A percentile compares a stretch with the other conserved stretches of the same genome.
These are phyloP conservation scores for Pseudogymnoascus sp. DNA, from an alignment of 2,329 filamentous ascomycete genomes.

Conservation along the genomic window DNA sequence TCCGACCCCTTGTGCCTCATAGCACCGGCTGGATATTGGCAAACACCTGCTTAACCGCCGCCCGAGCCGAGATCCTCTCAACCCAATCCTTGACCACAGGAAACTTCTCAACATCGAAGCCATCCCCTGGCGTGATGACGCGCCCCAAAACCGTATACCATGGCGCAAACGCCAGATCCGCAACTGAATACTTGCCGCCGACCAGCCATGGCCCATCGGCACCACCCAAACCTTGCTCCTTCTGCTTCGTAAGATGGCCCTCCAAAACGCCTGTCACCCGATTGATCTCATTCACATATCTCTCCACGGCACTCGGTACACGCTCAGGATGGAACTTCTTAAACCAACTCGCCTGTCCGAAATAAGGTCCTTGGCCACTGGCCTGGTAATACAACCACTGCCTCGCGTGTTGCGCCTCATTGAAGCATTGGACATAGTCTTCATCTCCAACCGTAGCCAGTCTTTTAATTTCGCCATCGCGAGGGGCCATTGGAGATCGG, in stretches of 20 bases:
- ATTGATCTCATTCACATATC: slow-evolving; percentile 39
- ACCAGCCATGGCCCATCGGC: slow-evolving; percentile 31
- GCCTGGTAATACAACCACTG: slow-evolving; percentile 38
- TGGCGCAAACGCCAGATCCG: slow-evolving; percentile 31
- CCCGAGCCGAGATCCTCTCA: background rate
- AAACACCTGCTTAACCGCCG: background rate
- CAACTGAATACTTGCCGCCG: slow-evolving; percentile 34
- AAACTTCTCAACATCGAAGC: background rate
- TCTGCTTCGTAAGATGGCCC: slow-evolving; percentile 23
- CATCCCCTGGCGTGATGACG: background rate
- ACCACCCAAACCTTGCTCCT: background rate
- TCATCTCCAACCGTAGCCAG: background rate
- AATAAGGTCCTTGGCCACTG: slow-evolving; percentile 37
- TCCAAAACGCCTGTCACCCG: slow-evolving; percentile 40
- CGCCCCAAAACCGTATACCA: background rate
- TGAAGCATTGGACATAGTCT: background rate
- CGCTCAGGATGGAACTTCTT: slow-evolving; percentile 31
- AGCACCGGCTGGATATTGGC: background rate
- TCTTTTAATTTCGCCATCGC: background rate
- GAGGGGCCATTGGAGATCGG: background rate
- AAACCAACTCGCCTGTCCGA: slow-evolving; percentile 35
- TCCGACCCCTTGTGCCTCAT: background rate
- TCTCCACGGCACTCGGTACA: slow-evolving; percentile 35
- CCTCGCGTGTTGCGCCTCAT: slow-evolving; percentile 28
- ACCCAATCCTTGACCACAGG: background rate